Percentiles rank a stretch among this genome's conserved stretches.
phyloP scores from a whole-genome alignment of 2,329 filamentous ascomycete species.

The Penicillium sclerotigenum region DNA sequence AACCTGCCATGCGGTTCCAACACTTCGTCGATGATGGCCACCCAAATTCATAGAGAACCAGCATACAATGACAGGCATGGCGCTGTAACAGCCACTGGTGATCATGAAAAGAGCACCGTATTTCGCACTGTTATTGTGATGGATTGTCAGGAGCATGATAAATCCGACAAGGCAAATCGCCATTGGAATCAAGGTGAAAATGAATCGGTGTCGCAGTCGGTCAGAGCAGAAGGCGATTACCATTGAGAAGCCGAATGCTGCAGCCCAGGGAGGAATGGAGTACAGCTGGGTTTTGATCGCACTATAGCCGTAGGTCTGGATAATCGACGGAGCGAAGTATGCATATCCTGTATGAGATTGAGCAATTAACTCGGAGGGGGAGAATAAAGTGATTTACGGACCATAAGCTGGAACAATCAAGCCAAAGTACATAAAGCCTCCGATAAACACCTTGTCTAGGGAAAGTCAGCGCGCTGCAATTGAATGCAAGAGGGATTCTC shows the following conservation, averaged over 20 bases:
- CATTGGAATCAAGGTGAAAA: slow-evolving; percentile 68
- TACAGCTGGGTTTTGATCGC: slow-evolving; percentile 52
- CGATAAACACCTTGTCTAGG: slow-evolving; percentile 63
- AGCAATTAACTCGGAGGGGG: slow-evolving; percentile 1
- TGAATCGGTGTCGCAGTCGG: slow-evolving; percentile 66
- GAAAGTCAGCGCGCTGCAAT: slow-evolving; percentile 13
- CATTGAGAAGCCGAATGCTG: slow-evolving; percentile 77
- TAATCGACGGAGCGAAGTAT: slow-evolving; percentile 72
- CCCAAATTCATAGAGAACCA: slow-evolving; percentile 81
- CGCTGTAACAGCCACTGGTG: slow-evolving; percentile 73
- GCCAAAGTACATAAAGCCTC: slow-evolving; percentile 78
- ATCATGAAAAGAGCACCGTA: slow-evolving; percentile 82
- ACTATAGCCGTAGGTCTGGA: slow-evolving; percentile 63
- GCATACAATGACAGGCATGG: slow-evolving; percentile 84
- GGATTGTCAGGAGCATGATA: slow-evolving; percentile 67
- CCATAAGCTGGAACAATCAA: slow-evolving; percentile 73
- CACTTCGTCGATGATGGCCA: slow-evolving; percentile 66
- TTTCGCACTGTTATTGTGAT: slow-evolving; percentile 59
- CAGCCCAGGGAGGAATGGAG: slow-evolving; percentile 61
- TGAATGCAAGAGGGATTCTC: not conserved
- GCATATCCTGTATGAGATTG: slow-evolving; percentile 54
- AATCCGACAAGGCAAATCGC: slow-evolving; percentile 70
- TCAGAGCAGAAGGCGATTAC: slow-evolving; percentile 70
- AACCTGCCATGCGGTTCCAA: slow-evolving; percentile 73
- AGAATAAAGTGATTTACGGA: slow-evolving; percentile 7